phyloP scores from a whole-genome alignment of 2,329 filamentous ascomycete species.

The Metarhizium sp. region DNA sequence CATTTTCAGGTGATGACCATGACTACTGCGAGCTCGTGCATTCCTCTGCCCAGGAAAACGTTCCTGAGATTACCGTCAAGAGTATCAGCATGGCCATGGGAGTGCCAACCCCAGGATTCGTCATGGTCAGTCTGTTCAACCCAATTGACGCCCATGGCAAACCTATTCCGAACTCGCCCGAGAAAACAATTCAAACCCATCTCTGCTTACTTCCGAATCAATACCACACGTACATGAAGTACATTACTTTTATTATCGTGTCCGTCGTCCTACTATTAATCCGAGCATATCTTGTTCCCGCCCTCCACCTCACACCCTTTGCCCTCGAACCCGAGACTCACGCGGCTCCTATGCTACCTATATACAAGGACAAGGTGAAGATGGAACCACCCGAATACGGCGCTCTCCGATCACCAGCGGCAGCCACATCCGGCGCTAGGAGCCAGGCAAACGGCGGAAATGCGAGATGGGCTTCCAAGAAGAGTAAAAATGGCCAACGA shows the following conservation, averaged over 20 bases:
- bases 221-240: slow-evolving; percentile 72
- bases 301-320: slow-evolving; percentile 43
- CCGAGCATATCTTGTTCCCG: slow-evolving; percentile 47
- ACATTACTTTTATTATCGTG: slow-evolving; percentile 53
- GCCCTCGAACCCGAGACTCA: slow-evolving; percentile 34
- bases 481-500: slow-evolving; percentile 15
- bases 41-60: slow-evolving; percentile 53
- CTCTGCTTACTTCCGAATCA: slow-evolving; percentile 88
- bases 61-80: slow-evolving; percentile 88
- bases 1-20: slow-evolving; percentile 95
- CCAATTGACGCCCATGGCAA: slow-evolving; percentile 58
- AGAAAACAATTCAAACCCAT: slow-evolving; percentile 70
- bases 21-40: slow-evolving; percentile 93
- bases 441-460: slow-evolving; percentile 13
- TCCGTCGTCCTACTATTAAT: slow-evolving; percentile 40
- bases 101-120: slow-evolving; percentile 75
- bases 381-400: slow-evolving; percentile 29
- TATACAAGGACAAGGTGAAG: slow-evolving; percentile 47
- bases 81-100: slow-evolving; percentile 96
- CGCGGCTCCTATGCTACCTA: slow-evolving; percentile 23
- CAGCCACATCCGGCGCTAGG: slow-evolving; percentile 10
- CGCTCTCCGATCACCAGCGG: background rate
- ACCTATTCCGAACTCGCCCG: slow-evolving; percentile 31
- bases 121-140: slow-evolving; percentile 87
- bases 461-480: slow-evolving; percentile 16